Evolutionary conservation across 495 filamentous ascomycete genomes (phyloP).

Genomic region (Lindgomyces ingoldianus): DNA sequence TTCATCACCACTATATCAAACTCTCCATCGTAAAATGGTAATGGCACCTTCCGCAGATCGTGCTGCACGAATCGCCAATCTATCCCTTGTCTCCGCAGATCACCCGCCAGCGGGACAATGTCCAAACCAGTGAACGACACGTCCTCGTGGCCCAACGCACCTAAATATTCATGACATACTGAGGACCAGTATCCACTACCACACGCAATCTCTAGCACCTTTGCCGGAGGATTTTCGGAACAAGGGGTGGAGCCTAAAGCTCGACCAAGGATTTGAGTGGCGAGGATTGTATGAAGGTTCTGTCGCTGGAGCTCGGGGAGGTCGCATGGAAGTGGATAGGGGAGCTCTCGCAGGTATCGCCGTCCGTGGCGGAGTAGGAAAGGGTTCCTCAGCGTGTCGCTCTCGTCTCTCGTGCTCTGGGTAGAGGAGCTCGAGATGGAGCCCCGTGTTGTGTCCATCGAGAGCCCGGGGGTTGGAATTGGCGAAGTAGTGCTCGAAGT

Average conservation of each 20-base stretch:
- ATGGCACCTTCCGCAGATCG: slow-evolving; percentile 70
- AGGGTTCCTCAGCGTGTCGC: slow-evolving; percentile 45
- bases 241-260: slow-evolving; percentile 73
- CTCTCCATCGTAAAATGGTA: slow-evolving; percentile 79
- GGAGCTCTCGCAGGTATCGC: slow-evolving; percentile 75
- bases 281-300: slow-evolving; percentile 76
- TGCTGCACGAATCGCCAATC: slow-evolving; percentile 88
- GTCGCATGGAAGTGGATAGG: slow-evolving; percentile 87
- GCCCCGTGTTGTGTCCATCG: slow-evolving; percentile 35
- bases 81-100: slow-evolving; percentile 71
- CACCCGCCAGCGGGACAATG: slow-evolving; percentile 72
- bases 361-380: slow-evolving; percentile 75
- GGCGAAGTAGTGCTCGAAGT: slow-evolving; percentile 25
- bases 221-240: slow-evolving; percentile 65
- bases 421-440: slow-evolving; percentile 39
- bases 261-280: slow-evolving; percentile 76
- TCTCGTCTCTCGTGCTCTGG: slow-evolving; percentile 34
- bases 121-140: slow-evolving; percentile 80
- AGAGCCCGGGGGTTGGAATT: slow-evolving; percentile 12
- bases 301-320: slow-evolving; percentile 85
- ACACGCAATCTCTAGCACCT: slow-evolving; percentile 84
- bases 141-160: slow-evolving; percentile 53
- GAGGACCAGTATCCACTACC: slow-evolving; percentile 89
- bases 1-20: slow-evolving; percentile 93
- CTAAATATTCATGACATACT: slow-evolving; percentile 76